These are phyloP conservation scores for Ophiostoma novo-ulmi DNA, from an alignment of 2,329 filamentous ascomycete genomes.

Conservation along the genomic window DNA sequence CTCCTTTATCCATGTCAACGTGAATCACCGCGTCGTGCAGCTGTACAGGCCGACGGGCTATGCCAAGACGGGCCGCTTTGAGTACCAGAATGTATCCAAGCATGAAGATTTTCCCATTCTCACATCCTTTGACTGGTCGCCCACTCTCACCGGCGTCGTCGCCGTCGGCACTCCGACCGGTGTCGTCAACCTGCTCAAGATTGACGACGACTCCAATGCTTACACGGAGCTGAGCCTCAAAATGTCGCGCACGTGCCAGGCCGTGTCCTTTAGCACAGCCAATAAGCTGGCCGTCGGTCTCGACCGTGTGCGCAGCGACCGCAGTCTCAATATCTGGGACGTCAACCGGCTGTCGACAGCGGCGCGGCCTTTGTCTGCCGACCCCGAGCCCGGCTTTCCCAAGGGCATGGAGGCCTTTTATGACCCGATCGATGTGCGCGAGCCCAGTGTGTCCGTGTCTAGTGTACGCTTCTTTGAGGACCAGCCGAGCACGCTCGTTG, in stretches of 20 bases:
- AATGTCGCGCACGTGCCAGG: conserved; percentile 72
- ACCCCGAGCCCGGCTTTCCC: conserved; percentile 39
- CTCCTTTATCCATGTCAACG: conserved; percentile 60
- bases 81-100: conserved; percentile 52
- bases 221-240: conserved; percentile 65
- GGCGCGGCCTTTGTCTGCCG: conserved; percentile 30
- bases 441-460: conserved; percentile 68
- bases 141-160: conserved; percentile 58
- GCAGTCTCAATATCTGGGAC: conserved; percentile 79
- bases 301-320: conserved; percentile 75
- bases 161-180: conserved; percentile 71
- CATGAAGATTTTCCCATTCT: conserved; percentile 60
- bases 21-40: conserved; percentile 59
- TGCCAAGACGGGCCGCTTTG: conserved; percentile 52
- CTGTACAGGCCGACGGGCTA: conserved; percentile 58
- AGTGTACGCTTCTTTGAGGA: conserved; percentile 78
- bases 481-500: conserved; percentile 68
- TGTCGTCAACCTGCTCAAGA: conserved; percentile 66
- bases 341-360: conserved; percentile 54
- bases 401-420: conserved; percentile 45
- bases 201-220: conserved; percentile 64
- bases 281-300: conserved; percentile 72
- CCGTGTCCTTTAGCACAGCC: conserved; percentile 69
- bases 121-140: conserved; percentile 64
- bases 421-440: conserved; percentile 55